These are phyloP conservation scores for Ceratobasidium sp. DNA, from an alignment of 1,284 basidiomycete genomes.

Conservation along the genomic window DNA sequence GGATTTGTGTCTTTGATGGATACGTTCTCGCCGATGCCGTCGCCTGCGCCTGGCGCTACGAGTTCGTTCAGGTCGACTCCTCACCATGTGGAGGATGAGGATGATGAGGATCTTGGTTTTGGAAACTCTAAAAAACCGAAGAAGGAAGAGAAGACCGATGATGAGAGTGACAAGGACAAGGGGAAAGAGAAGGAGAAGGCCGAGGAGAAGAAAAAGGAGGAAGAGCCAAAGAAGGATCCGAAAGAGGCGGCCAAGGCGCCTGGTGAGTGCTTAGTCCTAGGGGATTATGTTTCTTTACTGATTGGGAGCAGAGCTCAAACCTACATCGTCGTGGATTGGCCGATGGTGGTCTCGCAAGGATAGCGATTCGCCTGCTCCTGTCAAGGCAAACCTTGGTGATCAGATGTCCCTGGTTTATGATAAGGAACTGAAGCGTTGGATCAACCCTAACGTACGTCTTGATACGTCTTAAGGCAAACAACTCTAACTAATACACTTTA, in stretches of 20 bases:
- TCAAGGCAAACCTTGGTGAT: conserved; percentile 94
- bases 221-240: conserved; percentile 53
- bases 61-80: conserved; percentile 42
- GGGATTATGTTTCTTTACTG: not conserved
- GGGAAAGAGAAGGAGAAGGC: conserved; percentile 51
- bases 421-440: conserved; percentile 94
- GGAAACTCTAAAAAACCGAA: conserved; percentile 75
- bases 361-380: conserved; percentile 72
- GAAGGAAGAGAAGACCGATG: conserved; percentile 54
- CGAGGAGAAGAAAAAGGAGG: conserved; percentile 48
- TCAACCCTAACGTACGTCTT: conserved; percentile 86
- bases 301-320: conserved; percentile 41
- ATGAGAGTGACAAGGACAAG: conserved; percentile 52
- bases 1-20: conserved; percentile 93
- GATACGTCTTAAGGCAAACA: conserved; percentile 9
- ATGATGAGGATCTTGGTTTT: conserved; percentile 91
- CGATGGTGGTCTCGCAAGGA: conserved; percentile 76
- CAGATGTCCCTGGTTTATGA: conserved; percentile 94
- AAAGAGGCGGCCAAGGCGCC: conserved; percentile 49
- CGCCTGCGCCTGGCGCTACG: conserved; percentile 57
- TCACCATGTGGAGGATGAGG: conserved; percentile 62
- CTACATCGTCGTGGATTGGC: conserved; percentile 80
- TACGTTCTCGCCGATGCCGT: conserved; percentile 63
- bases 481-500: not conserved
- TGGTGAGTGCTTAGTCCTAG: conserved; percentile 25